Percentiles rank a stretch among this genome's conserved stretches.
Conservation (phyloP, 371 early-diverging fungal genomes). For the Rhizomucor pusillus region DNA sequence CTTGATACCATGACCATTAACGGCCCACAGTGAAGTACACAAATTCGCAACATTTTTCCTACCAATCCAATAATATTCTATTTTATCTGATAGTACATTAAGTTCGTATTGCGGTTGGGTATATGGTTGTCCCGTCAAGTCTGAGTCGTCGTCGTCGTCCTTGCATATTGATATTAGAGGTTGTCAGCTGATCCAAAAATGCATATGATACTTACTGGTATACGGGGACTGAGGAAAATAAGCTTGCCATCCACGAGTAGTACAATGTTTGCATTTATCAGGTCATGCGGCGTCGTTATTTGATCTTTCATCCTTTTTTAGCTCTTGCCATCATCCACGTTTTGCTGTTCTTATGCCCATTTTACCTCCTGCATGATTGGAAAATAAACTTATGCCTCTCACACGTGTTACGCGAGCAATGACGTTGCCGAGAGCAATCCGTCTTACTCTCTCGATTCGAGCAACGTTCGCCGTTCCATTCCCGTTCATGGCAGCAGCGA, state of each 20-base stretch:
- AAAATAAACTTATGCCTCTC: constrained; percentile 54
- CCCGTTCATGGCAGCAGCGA: constrained; percentile 7
- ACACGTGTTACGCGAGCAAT: constrained; percentile 53
- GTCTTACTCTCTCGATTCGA: neutral
- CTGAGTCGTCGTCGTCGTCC: constrained; percentile 32
- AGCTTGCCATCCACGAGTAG: constrained; percentile 51
- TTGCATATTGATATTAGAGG: neutral
- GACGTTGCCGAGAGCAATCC: constrained; percentile 56
- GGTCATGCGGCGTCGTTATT: constrained; percentile 27
- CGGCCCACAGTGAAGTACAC: constrained; percentile 72
- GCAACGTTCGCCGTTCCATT: constrained; percentile 6
- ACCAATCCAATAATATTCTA: constrained; percentile 76
- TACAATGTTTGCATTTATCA: constrained; percentile 42
- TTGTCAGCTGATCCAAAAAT: neutral
- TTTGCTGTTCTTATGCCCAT: no score
- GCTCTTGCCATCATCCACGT: neutral
- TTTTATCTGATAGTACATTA: constrained; percentile 56
- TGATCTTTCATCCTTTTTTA: constrained; percentile 23
- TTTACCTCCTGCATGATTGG: constrained; percentile 35
- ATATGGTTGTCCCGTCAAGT: constrained; percentile 15
- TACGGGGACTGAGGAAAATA: constrained; percentile 41
- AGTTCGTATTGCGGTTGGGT: constrained; percentile 51
- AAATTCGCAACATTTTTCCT: constrained; percentile 54
- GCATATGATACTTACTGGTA: constrained; percentile 16
- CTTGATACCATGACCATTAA: constrained; percentile 67